A percentile compares a stretch with the other conserved stretches of the same genome.
Conservation (phyloP, 2,329 filamentous ascomycete genomes). For the Drechslera avenae region DNA sequence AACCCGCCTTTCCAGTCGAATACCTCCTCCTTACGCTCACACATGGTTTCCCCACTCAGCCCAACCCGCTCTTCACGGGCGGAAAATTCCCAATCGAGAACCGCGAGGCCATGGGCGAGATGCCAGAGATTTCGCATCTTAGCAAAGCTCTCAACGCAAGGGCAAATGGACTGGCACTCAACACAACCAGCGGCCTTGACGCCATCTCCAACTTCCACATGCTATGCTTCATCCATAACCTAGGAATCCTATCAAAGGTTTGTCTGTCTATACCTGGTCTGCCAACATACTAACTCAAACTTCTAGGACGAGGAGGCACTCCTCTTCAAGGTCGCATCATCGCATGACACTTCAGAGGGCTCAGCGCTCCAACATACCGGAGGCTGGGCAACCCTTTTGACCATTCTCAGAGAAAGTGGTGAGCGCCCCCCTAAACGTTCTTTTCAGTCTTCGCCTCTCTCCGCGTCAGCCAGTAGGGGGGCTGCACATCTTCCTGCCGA, state of each 20-base stretch:
- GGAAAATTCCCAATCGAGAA: constrained; percentile 89
- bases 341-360: constrained; percentile 78
- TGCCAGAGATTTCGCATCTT: constrained; percentile 74
- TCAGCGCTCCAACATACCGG: constrained; percentile 83
- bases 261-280: constrained; percentile 7
- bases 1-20: constrained; percentile 93
- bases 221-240: constrained; percentile 80
- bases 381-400: constrained; percentile 92
- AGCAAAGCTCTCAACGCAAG: constrained; percentile 70
- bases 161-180: constrained; percentile 57
- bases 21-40: constrained; percentile 95
- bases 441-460: constrained; percentile 32
- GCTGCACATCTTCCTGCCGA: constrained; percentile 39
- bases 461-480: constrained; percentile 43
- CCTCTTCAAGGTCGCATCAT: constrained; percentile 81
- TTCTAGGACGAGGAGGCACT: constrained; percentile 84
- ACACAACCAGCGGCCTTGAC: constrained; percentile 66
- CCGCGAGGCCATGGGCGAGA: constrained; percentile 81
- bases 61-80: constrained; percentile 75
- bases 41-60: constrained; percentile 86
- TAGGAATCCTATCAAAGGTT: constrained; percentile 86
- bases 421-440: constrained; percentile 84
- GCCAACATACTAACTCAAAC: constrained; percentile 14
- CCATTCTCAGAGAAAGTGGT: constrained; percentile 95
- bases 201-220: constrained; percentile 92